A percentile compares a stretch with the other conserved stretches of the same genome.
These are phyloP conservation scores for Suhomyces guaymorum DNA, from an alignment of 1,139 yeast species.

Conservation along the genomic window DNA sequence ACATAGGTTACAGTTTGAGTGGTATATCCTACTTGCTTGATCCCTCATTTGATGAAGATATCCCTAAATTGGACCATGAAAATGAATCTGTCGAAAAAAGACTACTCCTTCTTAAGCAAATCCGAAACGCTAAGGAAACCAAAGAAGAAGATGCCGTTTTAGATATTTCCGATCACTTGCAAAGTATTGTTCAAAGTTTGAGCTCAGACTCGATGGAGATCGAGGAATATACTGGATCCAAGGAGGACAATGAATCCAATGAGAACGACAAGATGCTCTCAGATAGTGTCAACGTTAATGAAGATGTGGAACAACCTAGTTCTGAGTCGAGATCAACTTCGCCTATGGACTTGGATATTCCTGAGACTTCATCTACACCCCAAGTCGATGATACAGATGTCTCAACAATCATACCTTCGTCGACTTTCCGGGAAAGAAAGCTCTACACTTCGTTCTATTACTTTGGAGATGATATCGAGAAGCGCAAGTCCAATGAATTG, in stretches of 20 bases:
- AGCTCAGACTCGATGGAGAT: slow-evolving; percentile 19
- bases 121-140: slow-evolving; percentile 27
- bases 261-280: background rate
- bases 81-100: slow-evolving; percentile 40
- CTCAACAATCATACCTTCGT: slow-evolving; percentile 45
- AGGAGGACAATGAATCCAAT: slow-evolving; percentile 5
- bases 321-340: slow-evolving; percentile 4
- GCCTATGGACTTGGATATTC: slow-evolving; percentile 4
- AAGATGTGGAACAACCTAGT: too few relatives aligned
- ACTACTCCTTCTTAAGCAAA: slow-evolving; percentile 33
- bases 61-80: slow-evolving; percentile 39
- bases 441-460: slow-evolving; percentile 59
- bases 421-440: slow-evolving; percentile 61
- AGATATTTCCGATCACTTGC: slow-evolving; percentile 38
- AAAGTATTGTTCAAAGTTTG: slow-evolving; percentile 43
- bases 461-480: slow-evolving; percentile 52
- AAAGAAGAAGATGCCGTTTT: slow-evolving; percentile 30
- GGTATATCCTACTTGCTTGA: slow-evolving; percentile 80
- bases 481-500: slow-evolving; percentile 49
- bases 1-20: slow-evolving; percentile 61
- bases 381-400: slow-evolving; percentile 45
- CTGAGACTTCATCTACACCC: slow-evolving; percentile 29
- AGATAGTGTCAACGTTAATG: background rate
- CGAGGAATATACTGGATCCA: slow-evolving; percentile 17
- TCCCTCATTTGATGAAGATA: slow-evolving; percentile 56